Base-by-base conservation (phyloP, 768 basidiomycete species). In the Omphalotus guepiniiformis region DNA sequence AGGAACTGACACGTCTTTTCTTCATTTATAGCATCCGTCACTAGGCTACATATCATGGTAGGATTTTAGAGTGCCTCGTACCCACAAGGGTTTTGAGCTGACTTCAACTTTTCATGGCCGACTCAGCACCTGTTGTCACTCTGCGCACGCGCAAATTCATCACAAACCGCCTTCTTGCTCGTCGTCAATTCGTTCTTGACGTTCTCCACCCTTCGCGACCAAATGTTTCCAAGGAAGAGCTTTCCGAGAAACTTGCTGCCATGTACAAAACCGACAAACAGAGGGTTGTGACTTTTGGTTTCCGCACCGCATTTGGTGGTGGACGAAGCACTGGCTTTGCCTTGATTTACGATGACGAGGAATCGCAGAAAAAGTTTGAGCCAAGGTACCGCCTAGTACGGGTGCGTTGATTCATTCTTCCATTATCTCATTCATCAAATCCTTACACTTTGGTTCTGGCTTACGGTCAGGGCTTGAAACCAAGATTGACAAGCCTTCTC, bases 91-190 rank as follows among this genome's bases (percentile, higher is more conserved):
- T n/a, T n/a, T n/a, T n/a, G n/a, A n/a, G n/a, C n/a, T n/a, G n/a
- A n/a, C n/a, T n/a, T n/a, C n/a, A n/a, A n/a, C n/a, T n/a, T n/a
- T n/a, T n/a, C n/a, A n/a, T n/a, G 88, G 79, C 87, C 73, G 88
- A 88, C 67, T 74, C 67, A 66, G 75, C 82, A 68, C 80, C 90
- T 67, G 85, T 94, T 51, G 79, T 99, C 58, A 99, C 96, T 57
- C 79, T 99, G 66, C 91, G 96, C 62, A 96, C 96, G 47, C 89
- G 94, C 70, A 97, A 99, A 79, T 98, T 98, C 78, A 89, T 97
- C 71, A 96, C 94, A 65, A 99, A 99, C 82, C 92, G 93, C 52
- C 88, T 99, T 55, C 76, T 99, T 42, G 83, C 89, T 58, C 89
- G 96, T 59, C 89, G 91, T 63, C 96, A 98, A 78, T 94, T 98